A percentile compares a stretch with the other conserved stretches of the same genome.
These are phyloP conservation scores for Naganishia friedmannii DNA, from an alignment of 768 basidiomycete species.

Conservation along the genomic window DNA sequence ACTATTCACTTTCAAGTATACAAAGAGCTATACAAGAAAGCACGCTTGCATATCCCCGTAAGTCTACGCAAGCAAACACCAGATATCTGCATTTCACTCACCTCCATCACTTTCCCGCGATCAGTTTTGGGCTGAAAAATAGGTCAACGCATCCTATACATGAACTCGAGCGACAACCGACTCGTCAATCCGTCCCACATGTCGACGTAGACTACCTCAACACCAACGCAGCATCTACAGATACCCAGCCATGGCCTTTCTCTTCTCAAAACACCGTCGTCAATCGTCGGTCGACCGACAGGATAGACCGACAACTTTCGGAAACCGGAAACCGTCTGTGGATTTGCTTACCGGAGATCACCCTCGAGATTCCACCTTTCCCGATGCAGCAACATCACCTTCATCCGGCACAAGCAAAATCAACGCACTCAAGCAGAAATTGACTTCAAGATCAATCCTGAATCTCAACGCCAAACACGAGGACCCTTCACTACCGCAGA, in stretches of 20 bases:
- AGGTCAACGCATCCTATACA: slow-evolving; percentile 6
- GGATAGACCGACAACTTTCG: not conserved
- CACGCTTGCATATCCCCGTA: not conserved
- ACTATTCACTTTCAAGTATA: too few species aligned
- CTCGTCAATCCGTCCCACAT: not conserved
- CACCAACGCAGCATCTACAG: not conserved
- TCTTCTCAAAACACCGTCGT: slow-evolving; percentile 15
- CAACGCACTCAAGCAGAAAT: slow-evolving; percentile 1
- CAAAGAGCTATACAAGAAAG: too few species aligned
- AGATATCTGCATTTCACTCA: not conserved
- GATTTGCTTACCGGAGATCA: not conserved
- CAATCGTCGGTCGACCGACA: slow-evolving; percentile 15
- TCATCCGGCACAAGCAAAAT: not conserved
- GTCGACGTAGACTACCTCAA: not conserved
- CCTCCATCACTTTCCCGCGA: not conserved
- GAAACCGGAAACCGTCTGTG: slow-evolving; percentile 7
- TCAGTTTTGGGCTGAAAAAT: not conserved
- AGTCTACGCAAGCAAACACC: not conserved
- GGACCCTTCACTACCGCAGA: not conserved
- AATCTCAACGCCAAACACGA: slow-evolving; percentile 18
- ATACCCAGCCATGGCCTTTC: slow-evolving; percentile 14
- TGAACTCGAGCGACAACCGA: not conserved
- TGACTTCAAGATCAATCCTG: slow-evolving; percentile 12
- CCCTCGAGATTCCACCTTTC: not conserved
- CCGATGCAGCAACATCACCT: not conserved